Conservation (phyloP, 2,329 filamentous ascomycete species). For the Aspergillus sp. region DNA sequence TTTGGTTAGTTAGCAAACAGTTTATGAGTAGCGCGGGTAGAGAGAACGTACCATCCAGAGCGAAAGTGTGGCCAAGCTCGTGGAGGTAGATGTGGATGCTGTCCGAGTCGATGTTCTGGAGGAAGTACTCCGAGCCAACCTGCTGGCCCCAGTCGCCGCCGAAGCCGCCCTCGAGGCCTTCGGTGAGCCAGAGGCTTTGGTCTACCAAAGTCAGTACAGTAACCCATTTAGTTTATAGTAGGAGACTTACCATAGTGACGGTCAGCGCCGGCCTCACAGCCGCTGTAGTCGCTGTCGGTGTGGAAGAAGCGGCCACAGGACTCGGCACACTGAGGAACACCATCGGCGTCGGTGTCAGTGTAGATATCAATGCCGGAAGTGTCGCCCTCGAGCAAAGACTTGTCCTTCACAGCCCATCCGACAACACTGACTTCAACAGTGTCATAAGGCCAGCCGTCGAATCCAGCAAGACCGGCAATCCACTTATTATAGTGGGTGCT, state of each 20-base stretch:
- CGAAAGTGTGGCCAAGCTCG: slow-evolving; percentile 19
- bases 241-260: slow-evolving; percentile 15
- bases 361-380: slow-evolving; percentile 15
- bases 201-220: slow-evolving; percentile 4
- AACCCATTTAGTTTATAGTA: rapidly evolving
- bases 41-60: slow-evolving; percentile 12
- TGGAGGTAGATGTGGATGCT: slow-evolving; percentile 19
- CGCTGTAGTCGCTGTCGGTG: slow-evolving; percentile 15
- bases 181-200: slow-evolving; percentile 19
- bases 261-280: slow-evolving; percentile 8
- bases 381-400: slow-evolving; percentile 12
- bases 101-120: slow-evolving; percentile 11
- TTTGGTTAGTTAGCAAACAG: background rate
- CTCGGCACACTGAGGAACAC: slow-evolving; percentile 14
- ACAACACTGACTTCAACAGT: slow-evolving; percentile 16
- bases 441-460: slow-evolving; percentile 17
- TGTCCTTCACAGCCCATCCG: slow-evolving; percentile 16
- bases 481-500: slow-evolving; percentile 17
- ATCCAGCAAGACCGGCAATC: slow-evolving; percentile 14
- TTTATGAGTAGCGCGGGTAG: background rate
- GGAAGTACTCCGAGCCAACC: slow-evolving; percentile 15
- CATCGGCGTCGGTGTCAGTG: slow-evolving; percentile 15
- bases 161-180: slow-evolving; percentile 16
- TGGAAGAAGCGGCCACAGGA: slow-evolving; percentile 18
- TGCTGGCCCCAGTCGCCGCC: slow-evolving; percentile 21